phyloP scores from a whole-genome alignment of 1,139 yeast species.

The Yamadazyma dendronema region DNA sequence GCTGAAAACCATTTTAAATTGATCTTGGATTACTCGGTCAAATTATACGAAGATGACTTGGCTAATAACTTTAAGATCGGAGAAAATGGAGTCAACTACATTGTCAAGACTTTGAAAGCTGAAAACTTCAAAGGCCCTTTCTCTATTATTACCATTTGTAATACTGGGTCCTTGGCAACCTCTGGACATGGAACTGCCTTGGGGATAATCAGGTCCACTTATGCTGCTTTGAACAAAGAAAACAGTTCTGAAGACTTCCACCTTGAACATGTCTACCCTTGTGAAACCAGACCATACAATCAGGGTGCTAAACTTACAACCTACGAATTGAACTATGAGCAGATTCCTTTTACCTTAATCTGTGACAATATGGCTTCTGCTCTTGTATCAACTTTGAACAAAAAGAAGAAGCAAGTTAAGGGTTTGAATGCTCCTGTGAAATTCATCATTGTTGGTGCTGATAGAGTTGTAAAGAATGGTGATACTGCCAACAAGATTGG shows the following conservation, averaged over 20 bases:
- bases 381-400: constrained; percentile 43
- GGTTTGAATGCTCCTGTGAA: constrained; percentile 56
- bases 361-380: constrained; percentile 93
- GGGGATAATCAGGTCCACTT: constrained; percentile 80
- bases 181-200: constrained; percentile 97
- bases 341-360: constrained; percentile 82
- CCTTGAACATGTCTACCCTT: constrained; percentile 72
- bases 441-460: constrained; percentile 97
- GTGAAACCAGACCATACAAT: constrained; percentile 95
- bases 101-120: constrained; percentile 41
- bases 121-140: constrained; percentile 64
- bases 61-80: constrained; percentile 77
- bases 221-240: constrained; percentile 33
- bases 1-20: constrained; percentile 30
- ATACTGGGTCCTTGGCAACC: constrained; percentile 90
- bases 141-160: constrained; percentile 82
- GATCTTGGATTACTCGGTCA: constrained; percentile 52
- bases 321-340: constrained; percentile 80
- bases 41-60: constrained; percentile 72
- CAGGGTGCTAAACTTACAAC: constrained; percentile 96
- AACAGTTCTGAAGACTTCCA: constrained; percentile 34
- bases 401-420: constrained; percentile 17
- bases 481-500: constrained; percentile 98
- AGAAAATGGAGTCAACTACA: constrained; percentile 73
- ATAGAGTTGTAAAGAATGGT: constrained; percentile 86